A percentile compares a stretch with the other conserved stretches of the same genome.
phyloP scores from a whole-genome alignment of 1,139 yeast species.

The Yamadazyma conglobata region DNA sequence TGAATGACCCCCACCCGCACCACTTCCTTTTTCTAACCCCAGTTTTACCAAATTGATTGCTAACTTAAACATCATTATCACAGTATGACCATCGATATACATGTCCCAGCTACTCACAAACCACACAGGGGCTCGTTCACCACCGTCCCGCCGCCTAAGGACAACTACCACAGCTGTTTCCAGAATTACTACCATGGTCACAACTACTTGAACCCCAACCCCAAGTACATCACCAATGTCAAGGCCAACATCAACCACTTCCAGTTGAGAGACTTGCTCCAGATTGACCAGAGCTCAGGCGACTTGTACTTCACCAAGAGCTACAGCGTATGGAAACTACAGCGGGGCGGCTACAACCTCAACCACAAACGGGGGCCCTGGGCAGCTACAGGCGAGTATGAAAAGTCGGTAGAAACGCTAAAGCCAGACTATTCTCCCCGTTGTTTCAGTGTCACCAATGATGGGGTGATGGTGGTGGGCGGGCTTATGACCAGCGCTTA shows the following conservation, averaged over 20 bases:
- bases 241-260: slow-evolving; percentile 59
- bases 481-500: slow-evolving; percentile 49
- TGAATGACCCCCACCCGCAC: slow-evolving; percentile 2
- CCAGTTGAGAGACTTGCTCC: slow-evolving; percentile 80
- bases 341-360: no score
- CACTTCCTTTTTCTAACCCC: slow-evolving; percentile 2
- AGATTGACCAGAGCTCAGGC: slow-evolving; percentile 32
- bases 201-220: slow-evolving; percentile 36
- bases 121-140: slow-evolving; percentile 7
- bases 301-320: slow-evolving; percentile 32
- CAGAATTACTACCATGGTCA: slow-evolving; percentile 46
- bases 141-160: slow-evolving; percentile 4
- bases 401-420: slow-evolving; percentile 27
- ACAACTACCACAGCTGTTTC: slow-evolving; percentile 26
- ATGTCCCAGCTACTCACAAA: slow-evolving; percentile 1
- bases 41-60: no score
- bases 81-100: slow-evolving; percentile 11
- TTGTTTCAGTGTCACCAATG: slow-evolving; percentile 56
- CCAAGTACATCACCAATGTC: slow-evolving; percentile 31
- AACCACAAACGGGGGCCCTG: slow-evolving; percentile 21
- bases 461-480: slow-evolving; percentile 63
- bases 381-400: neutral
- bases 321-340: slow-evolving; percentile 27
- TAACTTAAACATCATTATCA: no score
- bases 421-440: slow-evolving; percentile 58